Base-by-base conservation (phyloP, 108 stramenopile species). In the Nitzschia sp. region DNA sequence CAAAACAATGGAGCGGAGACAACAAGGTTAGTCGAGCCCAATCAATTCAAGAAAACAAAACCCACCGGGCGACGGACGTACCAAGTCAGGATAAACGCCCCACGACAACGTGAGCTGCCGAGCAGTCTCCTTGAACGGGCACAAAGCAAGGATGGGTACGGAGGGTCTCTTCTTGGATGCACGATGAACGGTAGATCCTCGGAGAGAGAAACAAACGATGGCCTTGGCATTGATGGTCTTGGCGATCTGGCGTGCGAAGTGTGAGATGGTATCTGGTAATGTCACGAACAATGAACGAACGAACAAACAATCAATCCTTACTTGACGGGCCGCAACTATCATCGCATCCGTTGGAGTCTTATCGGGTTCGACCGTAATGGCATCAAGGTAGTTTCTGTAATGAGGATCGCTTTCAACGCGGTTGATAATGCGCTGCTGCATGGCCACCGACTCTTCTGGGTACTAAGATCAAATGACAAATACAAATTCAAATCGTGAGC, bases 341-440 rank as follows among this genome's bases (percentile, higher is more conserved):
- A 98, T 91, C 38, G 97, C 96, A 71, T 92, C 88, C 41, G 97
- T 91, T 16, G 97, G 83, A 16, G 93, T 80, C 3, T 85, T 83
- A 45, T 93, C 76, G 41, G 72, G 89, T 44, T 34, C 76, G 38
- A 50, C 53, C 54, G 29, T 68, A 47, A 64, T 76, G 29, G 71
- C 55, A 56, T 84, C 67, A 48, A 94, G 78, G 35, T 85, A 79
- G 0, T 48, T 67, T 8, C 87, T 68, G 69, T 95, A 97, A 63
- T 88, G 91, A 25, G 70, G 57, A 68, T 97, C 96, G 26, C 81
- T 79, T 75, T 96, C 97, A 35, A 95, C 96, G 55, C 93, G 79
- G 65, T 90, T 88, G 74, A 96, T 96, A 68, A 96, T 93, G n/a
- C 94, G 76, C 46, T 94, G 95, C 81, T 96, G 95, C 97, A 98